Conservation (phyloP, 768 basidiomycete genomes). For the Tricholomella constricta region DNA sequence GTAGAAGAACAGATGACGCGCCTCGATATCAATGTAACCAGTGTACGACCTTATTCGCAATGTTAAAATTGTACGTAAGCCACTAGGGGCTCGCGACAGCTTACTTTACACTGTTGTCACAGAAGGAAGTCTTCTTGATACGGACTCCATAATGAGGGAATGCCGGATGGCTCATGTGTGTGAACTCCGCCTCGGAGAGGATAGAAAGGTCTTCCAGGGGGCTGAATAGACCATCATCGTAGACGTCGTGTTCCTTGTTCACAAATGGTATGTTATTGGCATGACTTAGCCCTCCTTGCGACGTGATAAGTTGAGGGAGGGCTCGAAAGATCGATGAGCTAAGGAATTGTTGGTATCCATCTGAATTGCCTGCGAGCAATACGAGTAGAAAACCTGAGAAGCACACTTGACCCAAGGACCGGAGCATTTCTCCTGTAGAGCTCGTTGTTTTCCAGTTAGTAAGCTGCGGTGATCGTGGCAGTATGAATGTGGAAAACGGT, state of each 20-base stretch:
- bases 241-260: not conserved
- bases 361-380: not conserved
- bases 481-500: too few relatives aligned
- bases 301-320: not conserved
- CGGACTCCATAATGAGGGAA: slow-evolving; percentile 56
- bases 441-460: too few relatives aligned
- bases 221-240: slow-evolving; percentile 34
- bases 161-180: slow-evolving; percentile 44
- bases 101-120: slow-evolving; percentile 56
- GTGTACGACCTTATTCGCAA: slow-evolving; percentile 52
- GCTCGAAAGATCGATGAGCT: not conserved
- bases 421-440: not conserved
- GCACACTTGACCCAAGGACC: not conserved
- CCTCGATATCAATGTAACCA: slow-evolving; percentile 67
- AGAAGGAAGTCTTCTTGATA: slow-evolving; percentile 62
- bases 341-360: not conserved
- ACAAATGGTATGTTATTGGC: not conserved
- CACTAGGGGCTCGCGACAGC: not conserved
- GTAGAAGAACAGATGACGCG: slow-evolving; percentile 71
- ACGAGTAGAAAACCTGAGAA: not conserved
- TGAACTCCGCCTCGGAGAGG: slow-evolving; percentile 36
- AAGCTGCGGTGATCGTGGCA: too few relatives aligned
- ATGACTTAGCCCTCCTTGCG: not conserved
- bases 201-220: slow-evolving; percentile 34
- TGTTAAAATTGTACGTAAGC: not conserved